phyloP scores from a whole-genome alignment of 768 basidiomycete species.

The Boletus rubroflammeus region DNA sequence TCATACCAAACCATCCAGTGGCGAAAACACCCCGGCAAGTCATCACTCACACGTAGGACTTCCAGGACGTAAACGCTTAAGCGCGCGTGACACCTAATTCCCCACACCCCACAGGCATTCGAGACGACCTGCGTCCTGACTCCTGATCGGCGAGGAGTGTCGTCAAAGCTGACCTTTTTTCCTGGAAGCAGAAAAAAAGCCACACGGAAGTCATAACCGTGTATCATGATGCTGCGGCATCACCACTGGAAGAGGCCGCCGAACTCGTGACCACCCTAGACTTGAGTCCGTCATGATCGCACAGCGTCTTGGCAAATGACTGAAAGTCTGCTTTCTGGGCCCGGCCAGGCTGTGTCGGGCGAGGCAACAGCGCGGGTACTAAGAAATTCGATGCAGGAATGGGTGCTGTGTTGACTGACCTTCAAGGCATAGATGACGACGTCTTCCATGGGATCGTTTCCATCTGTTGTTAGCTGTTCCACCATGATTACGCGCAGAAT shows the following conservation, averaged over 20 bases:
- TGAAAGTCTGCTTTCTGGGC: slow-evolving; percentile 51
- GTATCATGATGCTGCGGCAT: slow-evolving; percentile 15
- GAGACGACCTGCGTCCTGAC: slow-evolving; percentile 22
- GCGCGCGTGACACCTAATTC: slow-evolving; percentile 10
- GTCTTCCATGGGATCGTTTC: slow-evolving; percentile 32
- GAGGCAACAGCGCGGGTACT: background rate
- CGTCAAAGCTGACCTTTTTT: background rate
- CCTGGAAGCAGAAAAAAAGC: background rate
- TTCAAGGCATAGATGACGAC: slow-evolving; percentile 63
- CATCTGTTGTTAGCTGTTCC: slow-evolving; percentile 38
- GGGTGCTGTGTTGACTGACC: slow-evolving; percentile 34
- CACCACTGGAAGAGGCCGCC: background rate
- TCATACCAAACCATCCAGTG: slow-evolving; percentile 11
- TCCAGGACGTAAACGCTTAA: slow-evolving; percentile 8
- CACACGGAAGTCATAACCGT: background rate
- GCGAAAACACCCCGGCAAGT: background rate
- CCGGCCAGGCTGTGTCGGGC: slow-evolving; percentile 32
- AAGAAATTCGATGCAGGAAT: background rate
- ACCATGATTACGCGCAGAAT: slow-evolving; percentile 53
- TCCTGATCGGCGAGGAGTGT: slow-evolving; percentile 13
- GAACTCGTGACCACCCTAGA: slow-evolving; percentile 3
- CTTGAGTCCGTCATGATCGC: slow-evolving; percentile 36
- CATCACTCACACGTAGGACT: slow-evolving; percentile 2
- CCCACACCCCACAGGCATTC: slow-evolving; percentile 12
- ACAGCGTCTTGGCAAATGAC: slow-evolving; percentile 46